These are phyloP conservation scores for Fragosphaeria purpurea DNA, from an alignment of 2,329 filamentous ascomycete genomes.

Conservation along the genomic window DNA sequence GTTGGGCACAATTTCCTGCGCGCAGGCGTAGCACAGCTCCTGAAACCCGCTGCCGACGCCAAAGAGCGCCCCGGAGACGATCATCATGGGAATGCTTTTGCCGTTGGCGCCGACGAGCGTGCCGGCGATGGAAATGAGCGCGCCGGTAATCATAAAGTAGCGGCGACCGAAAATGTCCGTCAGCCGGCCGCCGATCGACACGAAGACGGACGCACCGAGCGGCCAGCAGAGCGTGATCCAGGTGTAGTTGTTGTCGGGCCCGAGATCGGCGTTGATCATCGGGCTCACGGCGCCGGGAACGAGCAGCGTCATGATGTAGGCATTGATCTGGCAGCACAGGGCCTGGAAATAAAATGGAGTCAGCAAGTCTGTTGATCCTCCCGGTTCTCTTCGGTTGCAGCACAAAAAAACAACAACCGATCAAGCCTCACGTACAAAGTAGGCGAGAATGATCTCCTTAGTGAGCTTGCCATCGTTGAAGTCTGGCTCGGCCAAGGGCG, in stretches of 20 bases:
- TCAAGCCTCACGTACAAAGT: neutral
- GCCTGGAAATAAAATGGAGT: neutral
- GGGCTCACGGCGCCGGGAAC: conserved; percentile 21
- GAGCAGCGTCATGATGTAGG: conserved; percentile 17
- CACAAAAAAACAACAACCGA: too few relatives aligned
- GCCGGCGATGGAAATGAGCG: conserved; percentile 5
- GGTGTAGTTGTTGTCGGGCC: conserved; percentile 21
- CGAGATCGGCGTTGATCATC: conserved; percentile 24
- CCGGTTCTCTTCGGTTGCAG: too few relatives aligned
- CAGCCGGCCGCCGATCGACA: conserved; percentile 12
- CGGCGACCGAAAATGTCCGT: conserved; percentile 9
- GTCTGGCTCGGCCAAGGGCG: neutral
- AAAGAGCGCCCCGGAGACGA: conserved; percentile 6
- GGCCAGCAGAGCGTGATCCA: conserved; percentile 26
- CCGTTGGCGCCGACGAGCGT: conserved; percentile 7
- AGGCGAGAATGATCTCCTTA: conserved; percentile 7
- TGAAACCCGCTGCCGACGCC: conserved; percentile 9
- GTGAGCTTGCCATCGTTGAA: conserved; percentile 5
- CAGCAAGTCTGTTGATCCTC: neutral
- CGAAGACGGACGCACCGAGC: conserved; percentile 17
- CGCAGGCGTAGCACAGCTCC: conserved; percentile 25
- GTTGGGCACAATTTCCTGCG: conserved; percentile 10
- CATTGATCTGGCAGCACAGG: conserved; percentile 12
- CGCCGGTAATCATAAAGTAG: conserved; percentile 8
- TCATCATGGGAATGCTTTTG: conserved; percentile 8